Evolutionary conservation across 2,329 filamentous ascomycete species (phyloP), one percentile per base, ranked within the genome.

Genomic region (Didymellaceae sp.): DNA sequence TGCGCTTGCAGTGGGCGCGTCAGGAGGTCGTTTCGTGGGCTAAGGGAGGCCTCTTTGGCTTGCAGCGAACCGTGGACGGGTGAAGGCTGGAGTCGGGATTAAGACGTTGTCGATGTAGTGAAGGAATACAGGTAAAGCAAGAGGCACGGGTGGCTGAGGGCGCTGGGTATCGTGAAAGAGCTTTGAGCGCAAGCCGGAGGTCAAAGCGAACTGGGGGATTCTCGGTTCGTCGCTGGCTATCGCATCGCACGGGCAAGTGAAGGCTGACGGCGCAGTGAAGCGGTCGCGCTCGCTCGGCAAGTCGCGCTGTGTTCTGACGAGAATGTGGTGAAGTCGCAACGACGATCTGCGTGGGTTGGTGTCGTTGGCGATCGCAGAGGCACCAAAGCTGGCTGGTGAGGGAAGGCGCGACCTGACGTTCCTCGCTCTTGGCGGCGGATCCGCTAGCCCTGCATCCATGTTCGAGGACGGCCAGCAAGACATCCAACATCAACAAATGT

Each of bases 261-360:
- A 38, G 38, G 48, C 22, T 49, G 45, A 48, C 38, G n/a, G 35
- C 39, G 44, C 38, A 43, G 34, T 50, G 44, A 47, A 51, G 55
- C 42, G 43, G 52, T 53, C 50, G 58, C 55, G 54, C 32, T 53
- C 30, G 35, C 31, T 41, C 30, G 47, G 51, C 40, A 43, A 45
- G 31, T 41, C 48, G 42, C 14, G 32, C 34, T 24, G 9, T 20
- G 24, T 35, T 14, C 14, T 28, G 34, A 30, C 24, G 24, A 20
- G 31, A 16, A 25, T 16, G 11, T 14, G 16, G 30, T 13, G 35
- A 31, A 33, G 35, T 41, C 22, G 37, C 22, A 38, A 54, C 51
- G 54, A 47, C 47, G 34, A 45, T 17, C 24, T 34, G 17, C 26
- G 33, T 33, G 38, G 26, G 26, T 28, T 48, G 45, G 34, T 46